A percentile compares a stretch with the other conserved stretches of the same genome.
Evolutionary conservation across 768 basidiomycete species (phyloP).

Genomic region (Neoboletus magnificus): DNA sequence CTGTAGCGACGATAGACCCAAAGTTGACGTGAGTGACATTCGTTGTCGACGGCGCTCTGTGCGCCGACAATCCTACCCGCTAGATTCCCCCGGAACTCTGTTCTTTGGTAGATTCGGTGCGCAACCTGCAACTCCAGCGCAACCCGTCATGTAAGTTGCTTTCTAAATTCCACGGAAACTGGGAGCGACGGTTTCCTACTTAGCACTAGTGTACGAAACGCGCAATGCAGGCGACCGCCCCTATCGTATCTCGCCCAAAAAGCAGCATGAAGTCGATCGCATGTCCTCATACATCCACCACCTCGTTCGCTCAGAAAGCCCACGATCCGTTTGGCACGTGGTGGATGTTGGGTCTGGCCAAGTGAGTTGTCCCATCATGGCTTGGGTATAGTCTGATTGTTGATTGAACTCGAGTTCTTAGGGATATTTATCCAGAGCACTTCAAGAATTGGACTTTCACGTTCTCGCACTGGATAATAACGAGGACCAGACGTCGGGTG

Average conservation of each 20-base stretch:
- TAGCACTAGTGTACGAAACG: conserved; percentile 6
- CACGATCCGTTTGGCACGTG: conserved; percentile 37
- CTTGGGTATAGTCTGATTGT: not conserved
- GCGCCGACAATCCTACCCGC: not conserved
- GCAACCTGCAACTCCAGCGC: conserved; percentile 28
- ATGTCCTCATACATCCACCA: conserved; percentile 55
- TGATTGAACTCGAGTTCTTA: conserved; percentile 20
- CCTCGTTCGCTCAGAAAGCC: conserved; percentile 29
- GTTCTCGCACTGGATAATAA: conserved; percentile 70
- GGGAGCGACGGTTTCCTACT: not conserved
- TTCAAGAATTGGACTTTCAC: conserved; percentile 36
- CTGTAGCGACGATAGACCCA: conserved; percentile 1
- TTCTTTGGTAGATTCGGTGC: conserved; percentile 21
- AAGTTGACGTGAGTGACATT: conserved; percentile 15
- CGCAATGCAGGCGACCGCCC: conserved; percentile 3
- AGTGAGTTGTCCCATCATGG: conserved; percentile 31
- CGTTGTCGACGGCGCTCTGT: not conserved
- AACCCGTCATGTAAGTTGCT: conserved; percentile 12
- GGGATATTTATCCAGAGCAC: conserved; percentile 62
- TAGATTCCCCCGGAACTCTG: conserved; percentile 25
- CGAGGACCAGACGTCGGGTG: conserved; percentile 55
- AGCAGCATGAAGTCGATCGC: conserved; percentile 64
- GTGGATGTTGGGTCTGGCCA: conserved; percentile 79
- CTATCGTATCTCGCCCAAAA: conserved; percentile 72
- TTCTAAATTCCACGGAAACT: not conserved